Base-by-base conservation (phyloP, 169 alveolate genomes). In the Plasmodium vivax region DNA sequence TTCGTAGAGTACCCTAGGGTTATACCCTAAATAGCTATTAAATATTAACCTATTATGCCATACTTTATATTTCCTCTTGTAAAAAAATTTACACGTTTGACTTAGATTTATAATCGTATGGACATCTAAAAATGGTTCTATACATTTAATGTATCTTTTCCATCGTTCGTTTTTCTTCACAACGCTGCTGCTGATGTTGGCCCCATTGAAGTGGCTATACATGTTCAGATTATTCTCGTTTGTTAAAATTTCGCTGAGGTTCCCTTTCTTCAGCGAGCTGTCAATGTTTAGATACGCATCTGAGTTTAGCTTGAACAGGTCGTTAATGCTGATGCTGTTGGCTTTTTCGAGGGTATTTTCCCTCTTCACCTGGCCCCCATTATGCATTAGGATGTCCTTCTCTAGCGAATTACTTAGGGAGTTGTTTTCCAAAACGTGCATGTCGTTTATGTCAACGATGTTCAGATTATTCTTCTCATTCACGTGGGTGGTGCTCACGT, bases 61-160 rank as follows among this genome's bases (percentile, higher is more conserved):
- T 45, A 95, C 87, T 34, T 73, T 87, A 81, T 95, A 96, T 84
- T 95, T 92, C 79, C 96, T 95, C 80, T 75, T 73, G 74, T 96
- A 92, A 5, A 96, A 95, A 36, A 82, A 93, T 32, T 71, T 84
- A 77, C 98, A 96, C 41, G 98, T 96, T 90, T 96, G 98, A 83
- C 97, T 68, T 74, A 96, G 36, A 93, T 95, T 95, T 45, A 96
- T 92, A 51, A 96, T 74, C 16, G 96, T 92, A 85, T 95, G 95
- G 2, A 95, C 97, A 51, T 96, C 98, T 82, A 96, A 94, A 95
- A 84, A 96, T 19, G 95, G 97, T 56, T 96, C 98, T 71, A 96
- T 84, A 58, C 92, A 58, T 73, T 62, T 90, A 12, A 96, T 93
- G 51, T 87, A 90, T 73, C 90, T 74, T 82, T 85, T 85, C 98